phyloP scores from a whole-genome alignment of 345 rosid species.

The Bruguiera gymnorhiza region DNA sequence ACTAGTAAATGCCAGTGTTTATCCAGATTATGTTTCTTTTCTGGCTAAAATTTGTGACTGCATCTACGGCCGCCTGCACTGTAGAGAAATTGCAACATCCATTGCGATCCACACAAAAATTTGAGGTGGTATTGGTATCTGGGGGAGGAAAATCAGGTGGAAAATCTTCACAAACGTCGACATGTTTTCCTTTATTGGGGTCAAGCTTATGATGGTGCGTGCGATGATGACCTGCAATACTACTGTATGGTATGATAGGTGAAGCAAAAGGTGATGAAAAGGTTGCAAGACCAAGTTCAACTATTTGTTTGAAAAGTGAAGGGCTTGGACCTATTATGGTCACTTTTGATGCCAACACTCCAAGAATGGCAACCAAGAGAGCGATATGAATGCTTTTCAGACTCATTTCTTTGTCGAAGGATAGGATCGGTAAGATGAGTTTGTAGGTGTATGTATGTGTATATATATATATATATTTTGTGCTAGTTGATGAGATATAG shows the following conservation, averaged over 20 bases:
- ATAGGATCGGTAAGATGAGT: neutral
- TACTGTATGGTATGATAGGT: neutral
- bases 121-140: slow-evolving; percentile 59
- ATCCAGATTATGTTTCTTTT: slow-evolving; percentile 72
- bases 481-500: slow-evolving; percentile 11
- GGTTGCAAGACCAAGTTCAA: slow-evolving; percentile 5
- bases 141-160: slow-evolving; percentile 61
- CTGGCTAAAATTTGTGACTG: slow-evolving; percentile 48
- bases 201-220: slow-evolving; percentile 25
- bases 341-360: slow-evolving; percentile 35
- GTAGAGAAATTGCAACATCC: slow-evolving; percentile 89
- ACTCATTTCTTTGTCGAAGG: slow-evolving; percentile 27
- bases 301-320: slow-evolving; percentile 9
- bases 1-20: slow-evolving; percentile 84
- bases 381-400: slow-evolving; percentile 29
- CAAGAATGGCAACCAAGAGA: slow-evolving; percentile 38
- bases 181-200: slow-evolving; percentile 19
- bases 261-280: slow-evolving; percentile 21
- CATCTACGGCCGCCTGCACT: slow-evolving; percentile 76
- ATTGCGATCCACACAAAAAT: slow-evolving; percentile 65
- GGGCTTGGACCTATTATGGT: slow-evolving; percentile 21
- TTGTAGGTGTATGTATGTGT: neutral
- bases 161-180: slow-evolving; percentile 65
- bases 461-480: neutral
- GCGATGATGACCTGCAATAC: neutral